phyloP scores from a whole-genome alignment of 495 filamentous ascomycete genomes.

The Penicillium nucicola region DNA sequence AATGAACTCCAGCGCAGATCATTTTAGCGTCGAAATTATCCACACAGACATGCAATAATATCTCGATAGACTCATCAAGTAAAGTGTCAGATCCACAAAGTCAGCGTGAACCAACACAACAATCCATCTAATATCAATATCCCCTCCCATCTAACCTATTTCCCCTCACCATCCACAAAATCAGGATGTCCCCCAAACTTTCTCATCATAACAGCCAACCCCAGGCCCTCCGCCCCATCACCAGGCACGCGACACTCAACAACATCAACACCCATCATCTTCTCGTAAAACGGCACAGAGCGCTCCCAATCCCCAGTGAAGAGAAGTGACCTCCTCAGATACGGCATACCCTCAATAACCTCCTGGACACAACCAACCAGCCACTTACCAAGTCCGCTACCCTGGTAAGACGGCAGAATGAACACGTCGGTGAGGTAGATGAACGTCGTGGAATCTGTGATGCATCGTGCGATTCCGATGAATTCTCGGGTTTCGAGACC shows the following conservation, averaged over 20 bases:
- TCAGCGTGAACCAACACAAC: no score
- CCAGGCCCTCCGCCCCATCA: slow-evolving; percentile 8
- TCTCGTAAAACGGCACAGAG: slow-evolving; percentile 40
- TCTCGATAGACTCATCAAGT: no score
- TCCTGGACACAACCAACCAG: slow-evolving; percentile 57
- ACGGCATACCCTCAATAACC: slow-evolving; percentile 47
- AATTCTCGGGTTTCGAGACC: slow-evolving; percentile 14
- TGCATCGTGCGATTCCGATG: slow-evolving; percentile 59
- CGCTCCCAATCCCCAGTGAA: slow-evolving; percentile 39
- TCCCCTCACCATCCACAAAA: not conserved
- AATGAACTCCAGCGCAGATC: no score
- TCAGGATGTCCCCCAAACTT: slow-evolving; percentile 6
- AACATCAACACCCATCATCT: slow-evolving; percentile 41
- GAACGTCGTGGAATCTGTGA: slow-evolving; percentile 64
- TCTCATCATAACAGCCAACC: slow-evolving; percentile 24
- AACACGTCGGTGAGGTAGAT: slow-evolving; percentile 73
- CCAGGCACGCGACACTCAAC: slow-evolving; percentile 25
- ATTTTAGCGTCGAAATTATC: no score
- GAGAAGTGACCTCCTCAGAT: slow-evolving; percentile 52
- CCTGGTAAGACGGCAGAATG: slow-evolving; percentile 51
- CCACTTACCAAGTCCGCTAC: slow-evolving; percentile 61
- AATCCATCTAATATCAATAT: no score
- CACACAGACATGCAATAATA: no score
- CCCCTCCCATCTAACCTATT: no score
- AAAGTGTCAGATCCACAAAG: no score